Percentiles rank a stretch among this genome's conserved stretches.
Conservation (phyloP, 805 yeast species). For the Pichia exigua region DNA sequence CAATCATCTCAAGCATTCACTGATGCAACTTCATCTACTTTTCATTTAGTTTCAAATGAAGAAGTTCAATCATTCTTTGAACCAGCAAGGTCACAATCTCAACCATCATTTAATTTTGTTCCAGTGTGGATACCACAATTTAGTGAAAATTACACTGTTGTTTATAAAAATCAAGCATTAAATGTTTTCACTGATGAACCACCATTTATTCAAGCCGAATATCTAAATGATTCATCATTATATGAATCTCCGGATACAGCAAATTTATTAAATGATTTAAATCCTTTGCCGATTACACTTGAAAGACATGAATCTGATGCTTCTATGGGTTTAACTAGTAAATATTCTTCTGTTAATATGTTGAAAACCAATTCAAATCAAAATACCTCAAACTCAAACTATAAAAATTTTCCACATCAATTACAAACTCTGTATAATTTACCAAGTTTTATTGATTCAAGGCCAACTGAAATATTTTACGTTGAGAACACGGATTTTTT, state of each 20-base stretch:
- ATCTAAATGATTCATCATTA: slow-evolving; percentile 27
- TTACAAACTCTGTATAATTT: background rate
- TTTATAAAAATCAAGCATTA: slow-evolving; percentile 54
- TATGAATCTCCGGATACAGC: slow-evolving; percentile 25
- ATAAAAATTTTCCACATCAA: background rate
- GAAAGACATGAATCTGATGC: background rate
- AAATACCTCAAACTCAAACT: background rate
- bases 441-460: background rate
- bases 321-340: background rate
- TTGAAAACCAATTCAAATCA: background rate
- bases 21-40: slow-evolving; percentile 1
- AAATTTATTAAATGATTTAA: slow-evolving; percentile 16
- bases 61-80: slow-evolving; percentile 23
- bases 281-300: slow-evolving; percentile 22
- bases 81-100: slow-evolving; percentile 15
- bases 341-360: background rate
- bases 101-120: slow-evolving; percentile 24
- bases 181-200: slow-evolving; percentile 51
- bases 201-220: slow-evolving; percentile 41
- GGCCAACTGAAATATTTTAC: slow-evolving; percentile 33
- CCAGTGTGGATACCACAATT: slow-evolving; percentile 58
- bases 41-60: slow-evolving; percentile 17
- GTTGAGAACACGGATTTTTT: slow-evolving; percentile 51
- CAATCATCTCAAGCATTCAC: slow-evolving; percentile 13
- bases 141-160: slow-evolving; percentile 45